A percentile compares a stretch with the other conserved stretches of the same genome.
These are phyloP conservation scores for Immersiella caudata DNA, from an alignment of 495 filamentous ascomycete species.

Conservation along the genomic window DNA sequence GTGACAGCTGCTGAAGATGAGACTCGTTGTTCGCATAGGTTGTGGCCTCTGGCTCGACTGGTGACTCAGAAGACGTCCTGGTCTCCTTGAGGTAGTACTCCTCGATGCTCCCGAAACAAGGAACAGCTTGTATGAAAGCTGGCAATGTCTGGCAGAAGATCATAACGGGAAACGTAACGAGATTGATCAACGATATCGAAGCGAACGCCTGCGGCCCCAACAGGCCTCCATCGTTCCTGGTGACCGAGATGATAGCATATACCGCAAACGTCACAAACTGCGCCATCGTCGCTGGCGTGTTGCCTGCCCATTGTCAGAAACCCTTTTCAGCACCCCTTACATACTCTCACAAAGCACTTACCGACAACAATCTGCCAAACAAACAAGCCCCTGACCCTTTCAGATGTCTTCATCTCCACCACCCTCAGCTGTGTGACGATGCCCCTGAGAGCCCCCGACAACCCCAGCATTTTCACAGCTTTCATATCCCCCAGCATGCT, in stretches of 20 bases:
- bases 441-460: conserved; percentile 29
- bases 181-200: conserved; percentile 58
- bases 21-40: not conserved
- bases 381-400: conserved; percentile 52
- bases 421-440: conserved; percentile 52
- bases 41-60: too few species aligned
- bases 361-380: conserved; percentile 32
- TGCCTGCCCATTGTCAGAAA: conserved; percentile 38
- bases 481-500: conserved; percentile 47
- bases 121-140: conserved; percentile 51
- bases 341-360: conserved; percentile 11
- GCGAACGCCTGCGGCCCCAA: conserved; percentile 56
- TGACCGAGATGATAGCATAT: conserved; percentile 32
- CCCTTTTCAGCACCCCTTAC: too few species aligned
- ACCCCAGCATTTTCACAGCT: conserved; percentile 48
- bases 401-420: conserved; percentile 58
- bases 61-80: not conserved
- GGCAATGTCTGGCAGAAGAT: conserved; percentile 58
- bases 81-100: conserved; percentile 33
- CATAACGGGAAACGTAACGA: conserved; percentile 57
- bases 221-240: conserved; percentile 35
- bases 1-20: not conserved
- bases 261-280: conserved; percentile 35
- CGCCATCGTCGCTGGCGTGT: conserved; percentile 45
- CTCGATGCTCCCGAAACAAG: conserved; percentile 62